Percentiles rank a stretch among this genome's conserved stretches.
Conservation (phyloP, 1,284 basidiomycete species). For the Baeospora myosura region DNA sequence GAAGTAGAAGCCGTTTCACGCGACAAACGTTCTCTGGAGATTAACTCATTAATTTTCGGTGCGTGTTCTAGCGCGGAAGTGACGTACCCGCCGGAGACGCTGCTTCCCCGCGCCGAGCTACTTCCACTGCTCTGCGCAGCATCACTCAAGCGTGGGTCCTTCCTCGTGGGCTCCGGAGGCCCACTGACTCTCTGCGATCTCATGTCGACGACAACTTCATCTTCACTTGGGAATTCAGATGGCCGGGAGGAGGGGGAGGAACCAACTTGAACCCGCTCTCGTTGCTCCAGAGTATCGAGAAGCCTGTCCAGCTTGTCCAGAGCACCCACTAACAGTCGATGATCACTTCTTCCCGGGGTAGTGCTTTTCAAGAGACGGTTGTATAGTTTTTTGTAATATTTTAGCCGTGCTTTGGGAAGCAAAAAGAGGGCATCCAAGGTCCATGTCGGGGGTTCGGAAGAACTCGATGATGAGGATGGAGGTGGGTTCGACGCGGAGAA, state of each 20-base stretch:
- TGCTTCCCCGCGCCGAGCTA: conserved; percentile 45
- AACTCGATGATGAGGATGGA: conserved; percentile 35
- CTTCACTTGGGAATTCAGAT: conserved; percentile 26
- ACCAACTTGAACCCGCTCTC: conserved; percentile 41
- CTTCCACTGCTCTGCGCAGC: conserved; percentile 33
- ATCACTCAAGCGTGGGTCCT: conserved; percentile 18
- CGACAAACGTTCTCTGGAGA: conserved; percentile 47
- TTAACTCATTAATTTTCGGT: neutral
- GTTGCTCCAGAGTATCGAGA: conserved; percentile 58
- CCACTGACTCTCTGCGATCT: conserved; percentile 30
- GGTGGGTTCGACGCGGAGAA: conserved; percentile 65
- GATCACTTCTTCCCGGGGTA: conserved; percentile 82
- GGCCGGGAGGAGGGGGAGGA: too few species aligned
- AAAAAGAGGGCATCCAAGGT: conserved; percentile 84
- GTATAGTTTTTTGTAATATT: conserved; percentile 93
- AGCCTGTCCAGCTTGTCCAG: conserved; percentile 78
- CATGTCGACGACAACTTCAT: conserved; percentile 50
- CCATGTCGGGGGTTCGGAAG: conserved; percentile 52
- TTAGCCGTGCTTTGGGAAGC: conserved; percentile 77
- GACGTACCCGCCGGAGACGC: conserved; percentile 49
- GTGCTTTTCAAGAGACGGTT: conserved; percentile 83
- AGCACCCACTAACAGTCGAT: conserved; percentile 74
- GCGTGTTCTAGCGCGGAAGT: neutral
- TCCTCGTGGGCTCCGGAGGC: conserved; percentile 8
- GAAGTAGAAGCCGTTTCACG: conserved; percentile 53